A percentile compares a stretch with the other conserved stretches of the same genome.
These are phyloP conservation scores for Rhexocercosporidium sp. DNA, from an alignment of 2,329 filamentous ascomycete species.

Conservation along the genomic window DNA sequence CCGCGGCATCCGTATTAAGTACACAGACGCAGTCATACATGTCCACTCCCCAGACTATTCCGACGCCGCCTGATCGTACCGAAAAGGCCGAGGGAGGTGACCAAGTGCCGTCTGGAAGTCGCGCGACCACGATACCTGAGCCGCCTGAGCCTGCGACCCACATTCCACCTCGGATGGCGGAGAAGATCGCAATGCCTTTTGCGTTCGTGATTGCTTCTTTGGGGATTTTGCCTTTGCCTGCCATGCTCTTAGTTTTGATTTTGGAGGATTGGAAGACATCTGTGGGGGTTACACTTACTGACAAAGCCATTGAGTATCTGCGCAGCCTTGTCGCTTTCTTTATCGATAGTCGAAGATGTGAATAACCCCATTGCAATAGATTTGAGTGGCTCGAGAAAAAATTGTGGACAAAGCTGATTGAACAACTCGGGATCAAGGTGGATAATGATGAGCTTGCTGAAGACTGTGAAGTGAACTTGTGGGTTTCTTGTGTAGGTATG, in stretches of 20 bases:
- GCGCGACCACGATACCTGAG: constrained; percentile 67
- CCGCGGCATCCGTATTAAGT: constrained; percentile 77
- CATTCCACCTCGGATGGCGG: constrained; percentile 66
- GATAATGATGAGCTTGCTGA: not conserved
- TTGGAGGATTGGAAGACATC: not conserved
- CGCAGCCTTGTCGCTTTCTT: constrained; percentile 24
- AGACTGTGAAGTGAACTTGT: too few relatives aligned
- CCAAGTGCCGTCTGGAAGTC: constrained; percentile 71
- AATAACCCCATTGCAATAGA: constrained; percentile 13
- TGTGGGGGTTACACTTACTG: constrained; percentile 4
- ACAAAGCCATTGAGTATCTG: constrained; percentile 22
- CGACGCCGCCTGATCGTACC: constrained; percentile 78
- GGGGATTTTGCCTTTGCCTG: constrained; percentile 51
- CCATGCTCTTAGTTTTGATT: constrained; percentile 3
- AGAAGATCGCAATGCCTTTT: constrained; percentile 74
- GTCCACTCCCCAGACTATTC: constrained; percentile 81
- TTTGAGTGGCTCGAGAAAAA: not conserved
- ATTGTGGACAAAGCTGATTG: not conserved
- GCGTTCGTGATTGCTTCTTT: constrained; percentile 67
- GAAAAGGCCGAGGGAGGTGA: constrained; percentile 83
- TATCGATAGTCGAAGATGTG: constrained; percentile 4
- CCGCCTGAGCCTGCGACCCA: constrained; percentile 55
- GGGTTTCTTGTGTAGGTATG: not conserved
- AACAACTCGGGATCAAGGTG: not conserved
- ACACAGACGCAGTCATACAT: constrained; percentile 90